Percentiles rank a stretch among this genome's conserved stretches.
Conservation (phyloP, 495 filamentous ascomycete genomes). For the Annulohypoxylon stygium region DNA sequence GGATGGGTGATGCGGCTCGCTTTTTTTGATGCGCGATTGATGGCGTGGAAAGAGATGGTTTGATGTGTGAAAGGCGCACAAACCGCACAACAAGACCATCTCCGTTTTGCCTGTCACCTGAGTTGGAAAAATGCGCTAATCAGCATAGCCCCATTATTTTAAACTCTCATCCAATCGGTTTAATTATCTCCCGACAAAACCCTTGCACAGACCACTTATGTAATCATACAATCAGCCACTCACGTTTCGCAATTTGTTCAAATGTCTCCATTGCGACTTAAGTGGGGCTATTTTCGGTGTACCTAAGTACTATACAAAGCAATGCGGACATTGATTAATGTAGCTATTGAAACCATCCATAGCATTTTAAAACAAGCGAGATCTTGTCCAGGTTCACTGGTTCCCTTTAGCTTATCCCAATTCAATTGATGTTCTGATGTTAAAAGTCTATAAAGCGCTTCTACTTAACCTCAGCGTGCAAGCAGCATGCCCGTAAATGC, state of each 20-base stretch:
- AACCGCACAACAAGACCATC: conserved; percentile 60
- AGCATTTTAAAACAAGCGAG: conserved; percentile 5
- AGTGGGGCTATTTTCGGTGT: not conserved
- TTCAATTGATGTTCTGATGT: conserved; percentile 1
- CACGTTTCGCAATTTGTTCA: not conserved
- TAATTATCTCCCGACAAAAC: conserved; percentile 25
- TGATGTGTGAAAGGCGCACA: conserved; percentile 69
- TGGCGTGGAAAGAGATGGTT: conserved; percentile 59
- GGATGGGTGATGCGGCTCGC: conserved; percentile 61
- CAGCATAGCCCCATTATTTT: not conserved
- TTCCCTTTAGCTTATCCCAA: not conserved
- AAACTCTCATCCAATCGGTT: conserved; percentile 26
- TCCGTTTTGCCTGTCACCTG: conserved; percentile 59
- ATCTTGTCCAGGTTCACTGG: conserved; percentile 3
- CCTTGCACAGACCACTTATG: conserved; percentile 9
- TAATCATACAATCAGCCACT: conserved; percentile 3
- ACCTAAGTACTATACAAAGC: conserved; percentile 11
- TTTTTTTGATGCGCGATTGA: conserved; percentile 68
- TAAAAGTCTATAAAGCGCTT: not conserved
- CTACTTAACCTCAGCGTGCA: not conserved
- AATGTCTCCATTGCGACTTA: not conserved
- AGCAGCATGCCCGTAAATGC: not conserved
- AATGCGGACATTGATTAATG: not conserved
- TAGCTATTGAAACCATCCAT: conserved; percentile 10
- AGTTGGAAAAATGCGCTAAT: conserved; percentile 39